Conservation (phyloP, 2,329 filamentous ascomycete species). For the Pleurostoma richardsiae region DNA sequence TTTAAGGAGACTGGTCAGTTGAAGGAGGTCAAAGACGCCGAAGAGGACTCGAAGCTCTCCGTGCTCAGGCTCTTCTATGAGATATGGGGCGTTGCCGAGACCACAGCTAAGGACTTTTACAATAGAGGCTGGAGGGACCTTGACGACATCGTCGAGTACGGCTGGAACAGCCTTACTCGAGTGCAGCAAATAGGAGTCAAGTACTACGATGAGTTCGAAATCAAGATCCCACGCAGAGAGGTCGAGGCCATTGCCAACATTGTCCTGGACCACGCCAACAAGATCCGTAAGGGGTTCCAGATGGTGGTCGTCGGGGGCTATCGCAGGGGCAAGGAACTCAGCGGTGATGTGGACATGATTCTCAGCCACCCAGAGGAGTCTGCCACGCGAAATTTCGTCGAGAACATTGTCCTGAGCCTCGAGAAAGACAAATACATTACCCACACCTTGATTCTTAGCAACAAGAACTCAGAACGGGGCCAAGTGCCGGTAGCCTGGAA, state of each 20-base stretch:
- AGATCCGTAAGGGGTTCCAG: slow-evolving; percentile 49
- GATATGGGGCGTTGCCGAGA: slow-evolving; percentile 89
- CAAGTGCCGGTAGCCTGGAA: slow-evolving; percentile 57
- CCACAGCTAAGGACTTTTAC: slow-evolving; percentile 78
- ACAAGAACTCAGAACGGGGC: slow-evolving; percentile 65
- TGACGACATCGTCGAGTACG: slow-evolving; percentile 79
- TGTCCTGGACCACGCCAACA: slow-evolving; percentile 63
- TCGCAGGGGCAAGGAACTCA: slow-evolving; percentile 66
- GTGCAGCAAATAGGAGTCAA: slow-evolving; percentile 93
- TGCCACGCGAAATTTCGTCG: slow-evolving; percentile 65
- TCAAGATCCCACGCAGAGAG: slow-evolving; percentile 67
- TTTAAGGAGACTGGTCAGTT: slow-evolving; percentile 60
- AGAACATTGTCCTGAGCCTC: slow-evolving; percentile 64
- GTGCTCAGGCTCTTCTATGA: slow-evolving; percentile 68
- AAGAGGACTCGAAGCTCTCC: slow-evolving; percentile 58
- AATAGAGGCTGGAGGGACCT: slow-evolving; percentile 74
- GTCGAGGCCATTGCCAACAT: slow-evolving; percentile 62
- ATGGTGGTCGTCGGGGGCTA: slow-evolving; percentile 73
- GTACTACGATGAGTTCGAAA: slow-evolving; percentile 80
- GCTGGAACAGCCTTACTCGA: slow-evolving; percentile 69
- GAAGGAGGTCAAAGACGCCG: slow-evolving; percentile 57
- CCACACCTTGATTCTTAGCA: slow-evolving; percentile 70
- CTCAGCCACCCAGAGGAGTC: slow-evolving; percentile 71
- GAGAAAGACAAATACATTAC: slow-evolving; percentile 70
- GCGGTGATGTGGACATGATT: slow-evolving; percentile 82